Percentiles rank a stretch among this genome's conserved stretches.
These are phyloP conservation scores for Trichomonas vaginalis DNA, from an alignment of 208 protist genomes.

Conservation along the genomic window DNA sequence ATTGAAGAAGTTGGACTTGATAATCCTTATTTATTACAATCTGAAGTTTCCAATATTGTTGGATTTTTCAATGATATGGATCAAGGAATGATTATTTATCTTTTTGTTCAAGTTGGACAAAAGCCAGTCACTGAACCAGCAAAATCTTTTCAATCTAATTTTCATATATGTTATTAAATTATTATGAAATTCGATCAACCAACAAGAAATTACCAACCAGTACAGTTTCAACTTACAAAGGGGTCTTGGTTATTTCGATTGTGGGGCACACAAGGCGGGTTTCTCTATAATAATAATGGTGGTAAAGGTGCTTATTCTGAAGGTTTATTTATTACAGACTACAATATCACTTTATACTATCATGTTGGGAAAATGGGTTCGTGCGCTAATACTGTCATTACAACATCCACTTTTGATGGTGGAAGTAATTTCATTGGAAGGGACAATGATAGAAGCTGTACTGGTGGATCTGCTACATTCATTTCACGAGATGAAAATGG, in stretches of 20 bases:
- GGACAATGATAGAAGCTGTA: neutral
- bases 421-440: neutral
- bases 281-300: neutral
- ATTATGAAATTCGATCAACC: too few relatives aligned
- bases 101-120: too few relatives aligned
- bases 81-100: too few relatives aligned
- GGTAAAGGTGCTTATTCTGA: neutral
- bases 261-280: neutral
- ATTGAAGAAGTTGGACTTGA: too few relatives aligned
- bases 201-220: too few relatives aligned
- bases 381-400: neutral
- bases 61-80: too few relatives aligned
- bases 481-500: neutral
- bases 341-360: neutral
- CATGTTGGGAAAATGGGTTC: neutral
- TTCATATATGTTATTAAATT: too few relatives aligned
- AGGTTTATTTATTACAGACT: neutral
- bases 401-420: neutral
- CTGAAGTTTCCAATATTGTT: too few relatives aligned
- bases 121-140: too few relatives aligned
- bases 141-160: too few relatives aligned
- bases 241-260: neutral
- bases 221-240: neutral
- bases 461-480: neutral
- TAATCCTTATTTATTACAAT: too few relatives aligned